A percentile compares a stretch with the other conserved stretches of the same genome.
Conservation (phyloP, 1,284 basidiomycete genomes). For the Waitea zeae region DNA sequence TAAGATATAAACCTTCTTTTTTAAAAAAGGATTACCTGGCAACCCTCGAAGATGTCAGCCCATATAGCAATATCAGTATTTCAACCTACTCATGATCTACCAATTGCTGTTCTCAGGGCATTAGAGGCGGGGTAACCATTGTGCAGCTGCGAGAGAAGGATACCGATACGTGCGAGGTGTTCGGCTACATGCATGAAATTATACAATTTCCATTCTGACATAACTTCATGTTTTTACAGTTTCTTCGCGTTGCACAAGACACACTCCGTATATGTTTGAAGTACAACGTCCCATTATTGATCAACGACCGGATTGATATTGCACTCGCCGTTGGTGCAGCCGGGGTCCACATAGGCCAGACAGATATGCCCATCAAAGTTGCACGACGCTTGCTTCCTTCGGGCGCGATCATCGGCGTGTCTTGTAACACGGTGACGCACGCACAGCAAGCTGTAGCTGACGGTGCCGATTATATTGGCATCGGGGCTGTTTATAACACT, state of each 20-base stretch:
- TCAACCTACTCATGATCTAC: too few relatives aligned
- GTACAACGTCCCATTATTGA: constrained; percentile 74
- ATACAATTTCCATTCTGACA: background rate
- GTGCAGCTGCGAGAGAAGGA: constrained; percentile 85
- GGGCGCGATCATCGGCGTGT: constrained; percentile 67
- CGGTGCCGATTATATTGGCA: constrained; percentile 73
- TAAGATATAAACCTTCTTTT: too few relatives aligned
- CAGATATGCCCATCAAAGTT: constrained; percentile 63
- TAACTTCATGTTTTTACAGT: constrained; percentile 15
- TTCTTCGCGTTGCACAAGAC: constrained; percentile 57
- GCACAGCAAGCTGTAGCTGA: constrained; percentile 36
- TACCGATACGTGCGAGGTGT: constrained; percentile 60
- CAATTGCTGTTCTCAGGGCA: too few relatives aligned
- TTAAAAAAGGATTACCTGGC: too few relatives aligned
- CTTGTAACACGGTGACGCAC: constrained; percentile 57
- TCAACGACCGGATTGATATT: constrained; percentile 87
- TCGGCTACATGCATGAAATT: constrained; percentile 7
- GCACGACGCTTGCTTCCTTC: constrained; percentile 60
- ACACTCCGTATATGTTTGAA: constrained; percentile 65
- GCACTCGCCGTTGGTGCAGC: constrained; percentile 62
- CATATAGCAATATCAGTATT: too few relatives aligned
- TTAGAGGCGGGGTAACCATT: constrained; percentile 68
- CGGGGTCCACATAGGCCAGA: constrained; percentile 86
- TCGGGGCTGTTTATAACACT: constrained; percentile 69
- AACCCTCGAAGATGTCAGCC: too few relatives aligned